A percentile compares a stretch with the other conserved stretches of the same genome.
Evolutionary conservation across 208 protist species (phyloP).

Genomic region (Crithidia fasciculata): DNA sequence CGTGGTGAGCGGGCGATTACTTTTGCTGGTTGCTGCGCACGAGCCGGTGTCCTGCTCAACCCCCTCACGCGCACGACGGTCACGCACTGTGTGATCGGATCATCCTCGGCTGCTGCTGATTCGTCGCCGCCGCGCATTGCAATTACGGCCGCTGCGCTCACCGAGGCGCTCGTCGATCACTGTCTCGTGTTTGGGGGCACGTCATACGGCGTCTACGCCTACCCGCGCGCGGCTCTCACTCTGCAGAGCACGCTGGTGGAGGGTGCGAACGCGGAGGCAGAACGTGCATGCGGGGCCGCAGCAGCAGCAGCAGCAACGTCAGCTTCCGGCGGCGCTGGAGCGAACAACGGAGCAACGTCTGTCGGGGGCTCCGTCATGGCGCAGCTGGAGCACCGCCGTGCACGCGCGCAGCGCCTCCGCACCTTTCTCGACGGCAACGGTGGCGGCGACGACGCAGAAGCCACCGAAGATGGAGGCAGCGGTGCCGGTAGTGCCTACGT

Average conservation of each 20-base stretch:
- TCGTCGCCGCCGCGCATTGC: conserved; percentile 33
- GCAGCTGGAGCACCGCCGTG: conserved; percentile 31
- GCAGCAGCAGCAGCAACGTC: conserved; percentile 1
- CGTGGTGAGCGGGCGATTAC: conserved; percentile 38
- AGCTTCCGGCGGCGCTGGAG: conserved; percentile 11
- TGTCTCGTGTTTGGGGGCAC: conserved; percentile 71
- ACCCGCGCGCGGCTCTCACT: conserved; percentile 51
- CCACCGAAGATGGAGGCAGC: conserved; percentile 2
- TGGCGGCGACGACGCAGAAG: conserved; percentile 16
- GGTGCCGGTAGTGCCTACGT: conserved; percentile 5
- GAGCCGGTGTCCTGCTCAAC: conserved; percentile 55
- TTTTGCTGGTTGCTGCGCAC: conserved; percentile 68
- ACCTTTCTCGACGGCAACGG: conserved; percentile 27
- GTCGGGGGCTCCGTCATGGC: conserved; percentile 23
- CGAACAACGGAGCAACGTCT: neutral
- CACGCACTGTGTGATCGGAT: conserved; percentile 73
- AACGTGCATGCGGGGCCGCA: neutral
- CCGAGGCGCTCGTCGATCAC: conserved; percentile 54
- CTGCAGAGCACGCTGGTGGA: conserved; percentile 60
- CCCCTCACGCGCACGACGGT: conserved; percentile 65
- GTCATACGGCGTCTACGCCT: conserved; percentile 77
- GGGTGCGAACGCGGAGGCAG: conserved; percentile 39
- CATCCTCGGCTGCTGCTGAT: neutral
- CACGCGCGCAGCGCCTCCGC: conserved; percentile 26
- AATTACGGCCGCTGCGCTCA: conserved; percentile 59